These are phyloP conservation scores for Hyaloperonospora brassicae DNA, from an alignment of 352 stramenopile genomes.

Conservation along the genomic window DNA sequence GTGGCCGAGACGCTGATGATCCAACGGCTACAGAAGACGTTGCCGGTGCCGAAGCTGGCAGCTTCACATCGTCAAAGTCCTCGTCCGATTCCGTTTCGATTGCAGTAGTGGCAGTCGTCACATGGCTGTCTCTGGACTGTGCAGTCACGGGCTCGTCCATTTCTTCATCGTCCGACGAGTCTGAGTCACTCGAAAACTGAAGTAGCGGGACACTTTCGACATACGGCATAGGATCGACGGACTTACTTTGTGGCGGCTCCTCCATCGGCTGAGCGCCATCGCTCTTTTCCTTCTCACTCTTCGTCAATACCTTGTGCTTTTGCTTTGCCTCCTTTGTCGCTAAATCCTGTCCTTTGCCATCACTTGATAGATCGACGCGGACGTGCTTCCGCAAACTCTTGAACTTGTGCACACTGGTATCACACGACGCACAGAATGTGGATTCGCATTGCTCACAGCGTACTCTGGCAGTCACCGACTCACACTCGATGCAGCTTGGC, in stretches of 20 bases:
- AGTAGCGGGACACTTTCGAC: slow-evolving; percentile 54
- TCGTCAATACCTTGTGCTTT: slow-evolving; percentile 1
- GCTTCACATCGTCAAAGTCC: slow-evolving; percentile 28
- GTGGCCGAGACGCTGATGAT: slow-evolving; percentile 1
- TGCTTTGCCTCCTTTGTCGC: slow-evolving; percentile 16
- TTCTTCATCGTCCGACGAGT: slow-evolving; percentile 28
- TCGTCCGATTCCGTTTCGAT: slow-evolving; percentile 22
- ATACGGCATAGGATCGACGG: slow-evolving; percentile 20
- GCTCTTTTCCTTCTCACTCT: too few relatives aligned
- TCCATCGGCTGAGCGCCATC: slow-evolving; percentile 1
- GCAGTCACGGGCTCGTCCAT: slow-evolving; percentile 8
- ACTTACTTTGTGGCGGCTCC: slow-evolving; percentile 14
- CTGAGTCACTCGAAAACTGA: slow-evolving; percentile 41
- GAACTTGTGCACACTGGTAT: slow-evolving; percentile 61
- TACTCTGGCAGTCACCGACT: slow-evolving; percentile 29
- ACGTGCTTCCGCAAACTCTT: slow-evolving; percentile 56
- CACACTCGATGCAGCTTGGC: slow-evolving; percentile 47
- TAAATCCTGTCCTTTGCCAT: slow-evolving; percentile 4
- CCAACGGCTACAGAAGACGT: neutral
- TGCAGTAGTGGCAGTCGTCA: slow-evolving; percentile 4
- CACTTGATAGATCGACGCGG: slow-evolving; percentile 16
- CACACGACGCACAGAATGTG: slow-evolving; percentile 43
- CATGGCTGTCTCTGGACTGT: slow-evolving; percentile 11
- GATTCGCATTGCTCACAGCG: slow-evolving; percentile 53
- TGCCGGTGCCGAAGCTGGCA: neutral